Evolutionary conservation across 1,139 yeast genomes (phyloP), one percentile per base, ranked within the genome.

Genomic region (Candida sp.): DNA sequence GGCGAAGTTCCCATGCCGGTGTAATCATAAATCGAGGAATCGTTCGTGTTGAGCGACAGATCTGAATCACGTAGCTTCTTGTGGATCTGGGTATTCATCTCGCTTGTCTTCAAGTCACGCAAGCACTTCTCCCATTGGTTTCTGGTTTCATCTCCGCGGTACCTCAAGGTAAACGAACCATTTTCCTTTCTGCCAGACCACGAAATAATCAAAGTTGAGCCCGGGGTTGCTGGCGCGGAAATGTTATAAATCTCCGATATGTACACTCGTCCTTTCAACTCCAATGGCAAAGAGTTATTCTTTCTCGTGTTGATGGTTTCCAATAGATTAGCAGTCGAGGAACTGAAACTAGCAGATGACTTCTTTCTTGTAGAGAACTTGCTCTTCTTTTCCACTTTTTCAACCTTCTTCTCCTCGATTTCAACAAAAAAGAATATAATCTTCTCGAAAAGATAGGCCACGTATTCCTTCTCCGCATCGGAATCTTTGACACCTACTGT

Each of bases 401-500:
- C 68, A 46, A 62, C 64, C 32, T 42, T 39, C 40, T 64, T 53
- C 6, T 43, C 46, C 32, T 61, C 60, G 27, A 69, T 68, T 62
- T 81, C 85, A 47, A 81, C 82, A 67, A 92, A 91, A 65, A 96
- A 87, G 56, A 93, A 84, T 17, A 94, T 86, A 51, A 93, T 91
- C 60, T 84, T 85, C 66, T 94, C 98, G 68, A 94, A 94, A 37
- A 94, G 74, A 64, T 91, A 96, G 17, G 96, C 92, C 62, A 89
- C 88, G 66, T 91, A 94, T 62, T 93, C 98, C 54, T 90, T 84
- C 66, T 94, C 99, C 48, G 81, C 80, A 42, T 91, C 96, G 44
- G 82, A 82, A 65, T 88, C 91, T 55, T 78, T 80, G 11, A 94
- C 97, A 2, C 87, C 86, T 43, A 90, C 94, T 37, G 78, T 74